Conservation (phyloP, 352 stramenopile species). For the Phytophthora meadii region DNA sequence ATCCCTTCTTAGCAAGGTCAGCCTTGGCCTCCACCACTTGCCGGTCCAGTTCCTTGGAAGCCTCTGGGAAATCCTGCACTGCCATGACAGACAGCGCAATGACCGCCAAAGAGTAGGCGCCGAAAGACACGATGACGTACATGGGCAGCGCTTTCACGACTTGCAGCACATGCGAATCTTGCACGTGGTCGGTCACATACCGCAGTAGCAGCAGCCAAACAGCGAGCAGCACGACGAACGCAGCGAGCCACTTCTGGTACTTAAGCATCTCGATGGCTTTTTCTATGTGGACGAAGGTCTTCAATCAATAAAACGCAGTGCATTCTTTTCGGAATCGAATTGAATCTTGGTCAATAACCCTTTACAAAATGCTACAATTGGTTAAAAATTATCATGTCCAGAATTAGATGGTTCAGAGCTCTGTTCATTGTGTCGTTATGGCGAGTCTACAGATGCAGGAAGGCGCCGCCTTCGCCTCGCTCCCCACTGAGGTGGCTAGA, state of each 20-base stretch:
- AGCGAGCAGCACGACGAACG: constrained; percentile 52
- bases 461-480: constrained; percentile 5
- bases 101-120: constrained; percentile 71
- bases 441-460: constrained; percentile 1
- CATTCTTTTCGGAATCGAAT: constrained; percentile 12
- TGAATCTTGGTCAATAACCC: background rate
- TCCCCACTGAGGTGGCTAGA: background rate
- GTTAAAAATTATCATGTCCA: constrained; percentile 11
- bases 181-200: constrained; percentile 40
- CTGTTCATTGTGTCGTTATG: background rate
- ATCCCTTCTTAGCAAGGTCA: constrained; percentile 64
- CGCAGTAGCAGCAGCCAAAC: constrained; percentile 64
- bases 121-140: constrained; percentile 76
- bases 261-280: constrained; percentile 60
- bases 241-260: constrained; percentile 78
- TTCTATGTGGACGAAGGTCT: constrained; percentile 13
- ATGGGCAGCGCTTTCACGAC: constrained; percentile 67
- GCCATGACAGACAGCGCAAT: constrained; percentile 78
- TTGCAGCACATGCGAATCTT: constrained; percentile 51
- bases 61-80: constrained; percentile 72
- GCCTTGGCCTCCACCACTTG: constrained; percentile 73
- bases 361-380: constrained; percentile 10
- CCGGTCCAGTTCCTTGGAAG: constrained; percentile 70
- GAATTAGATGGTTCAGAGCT: constrained; percentile 27
- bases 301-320: background rate